phyloP scores from a whole-genome alignment of 1,284 basidiomycete genomes.

The Cerrena zonata region DNA sequence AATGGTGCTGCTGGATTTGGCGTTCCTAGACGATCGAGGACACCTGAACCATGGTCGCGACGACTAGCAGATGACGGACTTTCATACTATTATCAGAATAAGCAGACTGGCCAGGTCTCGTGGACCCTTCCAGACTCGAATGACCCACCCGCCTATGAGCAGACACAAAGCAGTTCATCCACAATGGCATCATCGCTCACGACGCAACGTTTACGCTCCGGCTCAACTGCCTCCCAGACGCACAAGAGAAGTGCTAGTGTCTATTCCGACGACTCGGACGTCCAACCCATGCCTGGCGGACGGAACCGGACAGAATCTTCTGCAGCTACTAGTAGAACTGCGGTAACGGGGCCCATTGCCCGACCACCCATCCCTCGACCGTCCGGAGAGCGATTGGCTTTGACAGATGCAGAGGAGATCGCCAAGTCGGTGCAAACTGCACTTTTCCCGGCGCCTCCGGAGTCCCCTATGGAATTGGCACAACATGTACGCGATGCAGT shows the following conservation, averaged over 20 bases:
- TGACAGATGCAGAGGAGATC: slow-evolving; percentile 62
- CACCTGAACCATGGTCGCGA: slow-evolving; percentile 75
- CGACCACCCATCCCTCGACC: slow-evolving; percentile 9
- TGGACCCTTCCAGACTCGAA: slow-evolving; percentile 55
- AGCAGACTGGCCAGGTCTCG: slow-evolving; percentile 57
- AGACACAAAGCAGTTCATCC: slow-evolving; percentile 9
- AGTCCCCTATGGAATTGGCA: slow-evolving; percentile 55
- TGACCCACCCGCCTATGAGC: slow-evolving; percentile 13
- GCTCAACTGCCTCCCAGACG: slow-evolving; percentile 31
- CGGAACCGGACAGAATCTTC: slow-evolving; percentile 18
- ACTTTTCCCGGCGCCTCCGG: slow-evolving; percentile 51
- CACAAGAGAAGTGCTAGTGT: slow-evolving; percentile 44
- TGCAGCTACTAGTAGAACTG: slow-evolving; percentile 12
- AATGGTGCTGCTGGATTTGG: slow-evolving; percentile 53
- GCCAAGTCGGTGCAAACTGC: slow-evolving; percentile 61
- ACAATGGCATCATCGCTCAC: slow-evolving; percentile 16
- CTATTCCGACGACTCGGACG: slow-evolving; percentile 72
- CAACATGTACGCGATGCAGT: slow-evolving; percentile 55
- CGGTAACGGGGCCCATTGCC: slow-evolving; percentile 13
- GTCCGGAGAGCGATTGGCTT: slow-evolving; percentile 18
- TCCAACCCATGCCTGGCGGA: slow-evolving; percentile 51
- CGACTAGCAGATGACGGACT: slow-evolving; percentile 80
- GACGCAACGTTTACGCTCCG: slow-evolving; percentile 33
- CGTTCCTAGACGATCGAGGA: slow-evolving; percentile 48
- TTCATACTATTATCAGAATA: slow-evolving; percentile 77